Percentiles rank a stretch among this genome's conserved stretches.
Conservation (phyloP, 768 basidiomycete genomes). For the Arthromyces matolae region DNA sequence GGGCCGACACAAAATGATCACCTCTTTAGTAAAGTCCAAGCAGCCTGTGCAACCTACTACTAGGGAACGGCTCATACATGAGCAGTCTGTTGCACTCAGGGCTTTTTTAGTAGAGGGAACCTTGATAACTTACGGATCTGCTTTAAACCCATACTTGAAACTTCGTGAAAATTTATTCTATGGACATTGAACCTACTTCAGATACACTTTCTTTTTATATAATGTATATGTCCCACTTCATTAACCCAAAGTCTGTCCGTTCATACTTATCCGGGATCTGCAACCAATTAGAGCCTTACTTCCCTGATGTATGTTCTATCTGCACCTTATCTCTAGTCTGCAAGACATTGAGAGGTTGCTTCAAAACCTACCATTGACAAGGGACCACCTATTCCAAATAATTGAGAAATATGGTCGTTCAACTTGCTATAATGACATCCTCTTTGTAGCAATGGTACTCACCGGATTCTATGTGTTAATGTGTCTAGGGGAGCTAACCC, state of each 20-base stretch:
- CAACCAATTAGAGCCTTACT: constrained; percentile 27
- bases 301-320: constrained; percentile 22
- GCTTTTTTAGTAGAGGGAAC: no score
- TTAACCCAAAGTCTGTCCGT: constrained; percentile 31
- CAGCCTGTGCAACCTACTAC: no score
- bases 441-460: background rate
- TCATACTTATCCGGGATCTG: constrained; percentile 38
- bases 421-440: background rate
- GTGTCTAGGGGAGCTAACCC: constrained; percentile 23
- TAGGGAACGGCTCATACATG: no score
- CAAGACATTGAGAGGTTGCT: constrained; percentile 23
- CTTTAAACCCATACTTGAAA: constrained; percentile 34
- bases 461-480: background rate
- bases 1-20: constrained; percentile 18
- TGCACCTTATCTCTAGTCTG: constrained; percentile 20
- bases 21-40: no score
- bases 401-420: background rate
- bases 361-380: constrained; percentile 22
- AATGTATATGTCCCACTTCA: constrained; percentile 32
- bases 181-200: constrained; percentile 32
- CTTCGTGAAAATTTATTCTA: constrained; percentile 27
- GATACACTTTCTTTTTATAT: constrained; percentile 34
- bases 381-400: background rate
- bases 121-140: constrained; percentile 24
- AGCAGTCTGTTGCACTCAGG: no score